phyloP scores from a whole-genome alignment of 768 basidiomycete genomes.

The Boletus reticulatus region DNA sequence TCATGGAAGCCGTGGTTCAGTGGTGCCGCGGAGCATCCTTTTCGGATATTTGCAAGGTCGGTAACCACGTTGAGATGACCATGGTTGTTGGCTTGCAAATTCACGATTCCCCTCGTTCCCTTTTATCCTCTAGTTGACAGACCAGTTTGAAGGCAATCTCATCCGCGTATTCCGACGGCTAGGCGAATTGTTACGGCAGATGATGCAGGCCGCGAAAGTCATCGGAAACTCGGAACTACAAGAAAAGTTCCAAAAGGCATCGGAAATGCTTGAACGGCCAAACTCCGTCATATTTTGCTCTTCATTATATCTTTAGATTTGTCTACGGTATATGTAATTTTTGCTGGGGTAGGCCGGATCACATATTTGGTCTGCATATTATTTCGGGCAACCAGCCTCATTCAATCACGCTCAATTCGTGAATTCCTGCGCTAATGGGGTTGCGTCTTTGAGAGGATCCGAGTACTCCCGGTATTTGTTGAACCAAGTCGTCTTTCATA shows the following conservation, averaged over 20 bases:
- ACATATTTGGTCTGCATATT: background rate
- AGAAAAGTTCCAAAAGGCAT: constrained; percentile 89
- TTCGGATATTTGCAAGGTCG: constrained; percentile 91
- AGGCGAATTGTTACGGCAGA: constrained; percentile 93
- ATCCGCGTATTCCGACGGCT: constrained; percentile 95
- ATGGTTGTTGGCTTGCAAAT: background rate
- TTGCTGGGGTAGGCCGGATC: background rate
- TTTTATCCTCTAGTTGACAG: constrained; percentile 63
- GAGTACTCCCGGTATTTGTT: too few species aligned
- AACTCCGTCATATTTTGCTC: constrained; percentile 94
- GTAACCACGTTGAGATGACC: background rate
- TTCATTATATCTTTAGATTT: constrained; percentile 68
- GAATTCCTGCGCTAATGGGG: too few species aligned
- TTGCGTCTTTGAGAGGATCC: too few species aligned
- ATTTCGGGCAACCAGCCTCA: too few species aligned
- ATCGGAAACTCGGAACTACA: constrained; percentile 94
- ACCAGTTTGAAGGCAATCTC: constrained; percentile 94
- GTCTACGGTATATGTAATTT: background rate
- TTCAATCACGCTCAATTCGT: too few species aligned
- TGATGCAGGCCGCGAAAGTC: constrained; percentile 93
- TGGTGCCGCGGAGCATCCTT: constrained; percentile 99
- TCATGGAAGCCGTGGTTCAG: constrained; percentile 96
- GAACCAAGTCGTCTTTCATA: background rate
- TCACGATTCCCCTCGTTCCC: background rate
- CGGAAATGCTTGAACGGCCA: constrained; percentile 90